Percentiles rank a stretch among this genome's conserved stretches.
phyloP scores from a whole-genome alignment of 129 eudicot species.

The Dittrichia graveolens region DNA sequence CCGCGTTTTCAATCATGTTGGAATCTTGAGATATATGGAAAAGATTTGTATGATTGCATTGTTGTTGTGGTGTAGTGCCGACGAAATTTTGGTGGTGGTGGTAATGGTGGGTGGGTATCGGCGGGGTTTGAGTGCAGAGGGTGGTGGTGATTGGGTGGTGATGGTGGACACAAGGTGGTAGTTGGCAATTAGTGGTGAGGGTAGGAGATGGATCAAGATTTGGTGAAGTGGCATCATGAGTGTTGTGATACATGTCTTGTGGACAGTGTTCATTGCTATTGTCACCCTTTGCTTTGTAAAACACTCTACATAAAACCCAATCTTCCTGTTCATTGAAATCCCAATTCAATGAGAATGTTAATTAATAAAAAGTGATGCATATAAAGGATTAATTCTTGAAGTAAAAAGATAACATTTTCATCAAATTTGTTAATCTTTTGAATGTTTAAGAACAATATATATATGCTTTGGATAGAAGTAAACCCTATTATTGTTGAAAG shows the following conservation, averaged over 20 bases:
- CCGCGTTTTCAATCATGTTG: conserved; percentile 15
- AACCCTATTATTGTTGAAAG: neutral
- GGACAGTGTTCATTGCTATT: conserved; percentile 40
- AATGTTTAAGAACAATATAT: no score
- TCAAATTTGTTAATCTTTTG: no score
- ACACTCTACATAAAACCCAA: conserved; percentile 93
- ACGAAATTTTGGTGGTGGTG: conserved; percentile 41
- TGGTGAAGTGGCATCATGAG: conserved; percentile 30
- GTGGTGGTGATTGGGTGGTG: conserved; percentile 21
- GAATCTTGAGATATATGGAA: conserved; percentile 38
- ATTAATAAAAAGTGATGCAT: neutral
- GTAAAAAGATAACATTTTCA: no score
- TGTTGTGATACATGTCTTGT: conserved; percentile 40
- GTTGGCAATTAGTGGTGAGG: conserved; percentile 27
- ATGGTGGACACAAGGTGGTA: conserved; percentile 40
- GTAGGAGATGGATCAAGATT: conserved; percentile 35
- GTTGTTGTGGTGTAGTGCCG: conserved; percentile 29
- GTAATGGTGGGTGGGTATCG: conserved; percentile 12
- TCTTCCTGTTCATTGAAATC: conserved; percentile 67
- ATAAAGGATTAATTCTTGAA: no score
- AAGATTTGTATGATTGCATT: conserved; percentile 37
- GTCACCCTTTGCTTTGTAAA: conserved; percentile 72
- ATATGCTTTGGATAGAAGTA: no score
- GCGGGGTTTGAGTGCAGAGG: conserved; percentile 23
- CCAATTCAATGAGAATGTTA: conserved; percentile 15